These are phyloP conservation scores for Moricandia arvensis DNA, from an alignment of 345 rosid species.

Conservation along the genomic window DNA sequence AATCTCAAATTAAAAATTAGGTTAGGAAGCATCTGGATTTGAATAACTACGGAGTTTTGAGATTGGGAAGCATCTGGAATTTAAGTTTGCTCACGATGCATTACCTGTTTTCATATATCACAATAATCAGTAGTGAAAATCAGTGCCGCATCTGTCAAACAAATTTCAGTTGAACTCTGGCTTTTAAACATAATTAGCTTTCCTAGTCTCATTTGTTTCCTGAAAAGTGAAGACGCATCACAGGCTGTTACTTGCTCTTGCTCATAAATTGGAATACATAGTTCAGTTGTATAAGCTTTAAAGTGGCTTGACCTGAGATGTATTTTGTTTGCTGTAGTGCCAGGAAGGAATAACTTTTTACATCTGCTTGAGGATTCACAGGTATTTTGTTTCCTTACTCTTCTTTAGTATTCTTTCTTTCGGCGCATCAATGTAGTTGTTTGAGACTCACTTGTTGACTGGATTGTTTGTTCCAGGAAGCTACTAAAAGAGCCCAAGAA, in stretches of 20 bases:
- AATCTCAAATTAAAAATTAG: background rate
- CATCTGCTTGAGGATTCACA: constrained; percentile 83
- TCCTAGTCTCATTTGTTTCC: constrained; percentile 14
- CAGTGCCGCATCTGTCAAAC: background rate
- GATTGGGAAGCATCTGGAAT: constrained; percentile 2
- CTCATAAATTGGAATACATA: constrained; percentile 7
- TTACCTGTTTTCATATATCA: background rate
- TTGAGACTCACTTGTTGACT: constrained; percentile 17
- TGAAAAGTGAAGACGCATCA: constrained; percentile 3
- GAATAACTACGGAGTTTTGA: background rate
- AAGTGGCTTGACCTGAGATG: constrained; percentile 15
- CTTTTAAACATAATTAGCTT: background rate
- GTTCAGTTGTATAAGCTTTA: constrained; percentile 4
- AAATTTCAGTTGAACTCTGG: constrained; percentile 1
- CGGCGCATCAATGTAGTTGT: constrained; percentile 11
- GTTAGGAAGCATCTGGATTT: constrained; percentile 9
- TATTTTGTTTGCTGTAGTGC: constrained; percentile 41
- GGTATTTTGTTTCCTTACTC: constrained; percentile 42
- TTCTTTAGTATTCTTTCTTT: constrained; percentile 5
- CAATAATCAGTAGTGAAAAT: background rate
- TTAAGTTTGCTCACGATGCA: background rate
- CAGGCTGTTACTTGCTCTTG: constrained; percentile 13
- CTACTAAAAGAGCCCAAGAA: constrained; percentile 76
- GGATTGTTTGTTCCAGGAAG: constrained; percentile 53
- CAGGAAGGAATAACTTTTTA: constrained; percentile 57